Evolutionary conservation across 352 stramenopile genomes (phyloP), one percentile per base, ranked within the genome.

Genomic region (Globisporangium splendens): DNA sequence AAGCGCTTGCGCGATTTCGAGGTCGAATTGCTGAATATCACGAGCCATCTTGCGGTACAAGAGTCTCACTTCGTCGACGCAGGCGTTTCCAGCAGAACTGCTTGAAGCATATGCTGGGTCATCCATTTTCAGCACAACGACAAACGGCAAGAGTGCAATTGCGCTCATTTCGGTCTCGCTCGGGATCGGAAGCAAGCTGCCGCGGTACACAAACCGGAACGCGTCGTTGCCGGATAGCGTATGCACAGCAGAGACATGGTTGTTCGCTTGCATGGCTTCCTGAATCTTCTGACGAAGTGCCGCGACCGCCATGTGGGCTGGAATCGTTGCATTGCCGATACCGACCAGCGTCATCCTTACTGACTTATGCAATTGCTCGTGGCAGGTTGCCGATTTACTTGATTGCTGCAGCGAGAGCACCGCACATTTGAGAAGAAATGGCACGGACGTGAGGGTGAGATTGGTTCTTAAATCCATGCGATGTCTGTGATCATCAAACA

Each of bases 191-290:
- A 80, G 44, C 20, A 73, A 17, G 14, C 62, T 59, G 8, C 62
- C 69, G 46, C 69, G 61, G 18, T 79, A 68, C 47, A 81, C 28
- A 41, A 83, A 81, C 12, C 12, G 8, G 6, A 68, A 57, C 24
- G 15, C 21, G 49, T 6, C 12, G n/a, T 12, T 6, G 28, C 22
- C 41, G 28, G 5, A 18, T 18, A 17, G 21, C 14, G 46, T 0
- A 10, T 18, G n/a, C 14, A 8, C 8, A 10, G 10, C 28, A 6
- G 28, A 35, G 10, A 35, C 5, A 0, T 35, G 28, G 10, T 35
- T 8, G 5, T 56, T 28, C 14, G 22, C 5, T 20, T 56, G 3
- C 18, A 49, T 67, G 17, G 31, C 21, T 21, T 24, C 39, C 6
- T 50, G 48, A 2, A 59, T 17, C 48, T 59, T 22, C 0, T 18